A percentile compares a stretch with the other conserved stretches of the same genome.
Conservation (phyloP, 2,329 filamentous ascomycete genomes). For the Ceratocystis destructans region DNA sequence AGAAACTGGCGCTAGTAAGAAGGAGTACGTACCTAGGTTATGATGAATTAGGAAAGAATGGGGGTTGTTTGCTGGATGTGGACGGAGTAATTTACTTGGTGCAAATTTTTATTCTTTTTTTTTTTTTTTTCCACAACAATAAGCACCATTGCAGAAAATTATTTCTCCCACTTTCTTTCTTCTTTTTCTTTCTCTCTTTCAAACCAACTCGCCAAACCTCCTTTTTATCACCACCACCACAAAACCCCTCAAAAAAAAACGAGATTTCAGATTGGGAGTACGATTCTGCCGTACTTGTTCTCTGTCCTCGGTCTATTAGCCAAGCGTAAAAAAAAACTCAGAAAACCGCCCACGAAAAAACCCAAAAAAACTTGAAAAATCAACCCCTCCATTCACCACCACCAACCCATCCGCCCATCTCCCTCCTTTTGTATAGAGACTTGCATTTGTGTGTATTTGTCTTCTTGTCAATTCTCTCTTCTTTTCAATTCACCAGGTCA, state of each 20-base stretch:
- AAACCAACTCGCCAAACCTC: slow-evolving; percentile 32
- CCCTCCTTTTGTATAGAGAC: slow-evolving; percentile 13
- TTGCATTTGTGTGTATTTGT: slow-evolving; percentile 15
- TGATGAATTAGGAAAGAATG: slow-evolving; percentile 5
- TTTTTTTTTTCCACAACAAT: slow-evolving; percentile 13
- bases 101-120: not conserved
- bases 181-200: slow-evolving; percentile 29
- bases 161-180: slow-evolving; percentile 28
- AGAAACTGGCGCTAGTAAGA: not conserved
- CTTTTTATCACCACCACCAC: slow-evolving; percentile 32
- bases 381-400: slow-evolving; percentile 39
- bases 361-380: slow-evolving; percentile 48
- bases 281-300: slow-evolving; percentile 42
- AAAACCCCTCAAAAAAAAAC: slow-evolving; percentile 32
- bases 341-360: slow-evolving; percentile 27
- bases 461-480: slow-evolving; percentile 19
- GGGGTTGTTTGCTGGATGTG: slow-evolving; percentile 9
- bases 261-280: slow-evolving; percentile 41
- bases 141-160: slow-evolving; percentile 26
- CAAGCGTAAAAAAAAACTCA: slow-evolving; percentile 20
- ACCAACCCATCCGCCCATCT: slow-evolving; percentile 20
- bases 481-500: slow-evolving; percentile 15
- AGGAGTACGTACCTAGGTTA: not conserved
- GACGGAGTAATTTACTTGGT: not conserved
- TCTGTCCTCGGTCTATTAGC: slow-evolving; percentile 45